phyloP scores from a whole-genome alignment of 768 basidiomycete genomes.

The Suillus weaverae region DNA sequence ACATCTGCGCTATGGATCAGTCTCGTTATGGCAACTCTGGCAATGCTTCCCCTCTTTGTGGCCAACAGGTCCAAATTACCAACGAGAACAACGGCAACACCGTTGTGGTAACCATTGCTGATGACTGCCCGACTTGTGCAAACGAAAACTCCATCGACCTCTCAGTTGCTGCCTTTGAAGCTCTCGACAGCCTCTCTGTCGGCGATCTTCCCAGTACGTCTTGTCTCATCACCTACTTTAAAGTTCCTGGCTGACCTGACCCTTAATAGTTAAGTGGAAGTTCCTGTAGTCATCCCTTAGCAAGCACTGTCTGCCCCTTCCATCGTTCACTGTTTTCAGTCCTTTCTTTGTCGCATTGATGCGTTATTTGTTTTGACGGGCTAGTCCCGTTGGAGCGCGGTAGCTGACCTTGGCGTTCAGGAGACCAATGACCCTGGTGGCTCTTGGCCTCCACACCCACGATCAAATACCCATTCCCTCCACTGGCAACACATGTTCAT shows the following conservation, averaged over 20 bases:
- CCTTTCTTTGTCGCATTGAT: slow-evolving; percentile 16
- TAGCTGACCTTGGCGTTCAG: slow-evolving; percentile 20
- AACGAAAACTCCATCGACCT: slow-evolving; percentile 71
- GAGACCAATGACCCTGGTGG: slow-evolving; percentile 48
- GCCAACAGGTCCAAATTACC: slow-evolving; percentile 59
- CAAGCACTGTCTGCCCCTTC: slow-evolving; percentile 13
- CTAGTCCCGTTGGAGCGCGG: slow-evolving; percentile 19
- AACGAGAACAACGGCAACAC: slow-evolving; percentile 53
- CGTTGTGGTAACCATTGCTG: slow-evolving; percentile 68
- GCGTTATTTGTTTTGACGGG: slow-evolving; percentile 13
- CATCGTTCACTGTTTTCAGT: slow-evolving; percentile 8
- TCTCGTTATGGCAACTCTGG: slow-evolving; percentile 51
- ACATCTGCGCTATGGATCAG: slow-evolving; percentile 65
- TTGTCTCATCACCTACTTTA: background rate
- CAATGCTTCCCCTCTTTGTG: slow-evolving; percentile 59
- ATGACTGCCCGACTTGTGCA: slow-evolving; percentile 79
- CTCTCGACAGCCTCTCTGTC: slow-evolving; percentile 46
- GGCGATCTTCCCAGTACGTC: slow-evolving; percentile 63
- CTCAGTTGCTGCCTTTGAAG: slow-evolving; percentile 64
- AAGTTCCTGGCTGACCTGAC: slow-evolving; percentile 2
- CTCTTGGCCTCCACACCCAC: slow-evolving; percentile 28
- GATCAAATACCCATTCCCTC: slow-evolving; percentile 19
- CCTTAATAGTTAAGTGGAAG: background rate
- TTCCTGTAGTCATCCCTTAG: slow-evolving; percentile 19
- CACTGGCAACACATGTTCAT: slow-evolving; percentile 16